Base-by-base conservation (phyloP, 2,329 filamentous ascomycete species). In the Bertia moriformis region DNA sequence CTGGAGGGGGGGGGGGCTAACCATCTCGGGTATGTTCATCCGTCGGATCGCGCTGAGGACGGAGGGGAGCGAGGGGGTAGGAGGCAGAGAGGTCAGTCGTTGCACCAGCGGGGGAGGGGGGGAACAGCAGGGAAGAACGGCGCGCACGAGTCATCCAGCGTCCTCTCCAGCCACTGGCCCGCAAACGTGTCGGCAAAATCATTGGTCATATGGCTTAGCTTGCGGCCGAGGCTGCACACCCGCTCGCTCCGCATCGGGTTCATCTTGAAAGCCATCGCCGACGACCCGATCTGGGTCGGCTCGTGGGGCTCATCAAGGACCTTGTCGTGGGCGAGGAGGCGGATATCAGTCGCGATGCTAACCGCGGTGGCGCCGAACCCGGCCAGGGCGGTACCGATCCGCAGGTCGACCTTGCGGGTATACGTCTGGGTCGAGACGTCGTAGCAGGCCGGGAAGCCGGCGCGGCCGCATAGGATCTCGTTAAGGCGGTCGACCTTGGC, bases 271-370 rank as follows among this genome's bases (percentile, higher is more conserved):
- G 74, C 73, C 54, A 73, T 71, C 42, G 76, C 76, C 37, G 65
- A 71, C 35, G 66, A 73, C 19, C 80, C 83, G 47, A 88, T 86
- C 60, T 93, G 85, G 46, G 77, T 72, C 49, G 75, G 76, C 61
- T 88, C 83, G 49, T 86, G 84, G 0, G 83, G 84, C 64, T 88
- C 83, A 53, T 93, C 87, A 42, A 91, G 65, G 58, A 93, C 85
- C 66, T 94, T 93, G 60, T 77, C 71, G 51, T 71, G 66, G 4
- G 80, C 79, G 37, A 89, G 64, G 52, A 84, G 78, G 38, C 83
- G 69, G 46, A 91, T 82, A 49, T 89, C 83, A 37, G 70, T 69
- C 38, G 74, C 72, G 43, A 93, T 88, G 43, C 79, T 74, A 52
- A 84, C 72, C 38, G 76, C 83, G 0, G 84, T 85, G n/a, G 84